These are phyloP conservation scores for Entelexis sorbosivorans DNA, from an alignment of 1,139 yeast species.

Conservation along the genomic window DNA sequence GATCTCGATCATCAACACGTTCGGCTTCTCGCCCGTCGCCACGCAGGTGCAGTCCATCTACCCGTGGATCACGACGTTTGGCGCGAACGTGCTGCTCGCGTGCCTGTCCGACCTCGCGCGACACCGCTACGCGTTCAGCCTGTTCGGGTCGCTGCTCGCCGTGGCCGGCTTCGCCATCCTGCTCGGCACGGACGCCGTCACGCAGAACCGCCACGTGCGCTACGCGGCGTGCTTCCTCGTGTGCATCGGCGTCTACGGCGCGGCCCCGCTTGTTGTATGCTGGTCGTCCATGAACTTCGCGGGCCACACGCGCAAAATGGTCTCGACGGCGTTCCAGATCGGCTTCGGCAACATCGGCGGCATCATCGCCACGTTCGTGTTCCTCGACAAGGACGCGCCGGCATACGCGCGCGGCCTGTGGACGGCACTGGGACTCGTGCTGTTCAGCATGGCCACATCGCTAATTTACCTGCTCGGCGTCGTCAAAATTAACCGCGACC, in stretches of 20 bases:
- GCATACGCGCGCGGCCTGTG: constrained; percentile 47
- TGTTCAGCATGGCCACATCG: constrained; percentile 41
- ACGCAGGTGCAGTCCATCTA: constrained; percentile 61
- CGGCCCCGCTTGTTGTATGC: constrained; percentile 66
- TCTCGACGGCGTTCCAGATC: constrained; percentile 64
- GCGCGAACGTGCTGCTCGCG: constrained; percentile 41
- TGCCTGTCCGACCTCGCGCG: constrained; percentile 35
- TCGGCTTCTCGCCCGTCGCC: constrained; percentile 48
- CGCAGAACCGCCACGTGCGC: constrained; percentile 34
- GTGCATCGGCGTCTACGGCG: constrained; percentile 54
- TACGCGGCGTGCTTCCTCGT: constrained; percentile 64
- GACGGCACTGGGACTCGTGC: constrained; percentile 42
- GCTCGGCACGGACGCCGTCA: constrained; percentile 32
- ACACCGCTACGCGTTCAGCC: constrained; percentile 41
- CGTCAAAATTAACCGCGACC: background rate
- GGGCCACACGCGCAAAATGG: constrained; percentile 59
- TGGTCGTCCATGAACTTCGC: constrained; percentile 60
- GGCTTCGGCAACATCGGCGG: constrained; percentile 82
- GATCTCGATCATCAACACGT: constrained; percentile 48
- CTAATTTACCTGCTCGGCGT: constrained; percentile 31
- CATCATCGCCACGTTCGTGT: constrained; percentile 58
- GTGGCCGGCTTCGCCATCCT: constrained; percentile 49
- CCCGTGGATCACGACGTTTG: constrained; percentile 62
- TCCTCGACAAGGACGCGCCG: constrained; percentile 48
- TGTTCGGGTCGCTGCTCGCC: constrained; percentile 37